Conservation (phyloP, 139 green algal species). For the Trebouxia sp. region DNA sequence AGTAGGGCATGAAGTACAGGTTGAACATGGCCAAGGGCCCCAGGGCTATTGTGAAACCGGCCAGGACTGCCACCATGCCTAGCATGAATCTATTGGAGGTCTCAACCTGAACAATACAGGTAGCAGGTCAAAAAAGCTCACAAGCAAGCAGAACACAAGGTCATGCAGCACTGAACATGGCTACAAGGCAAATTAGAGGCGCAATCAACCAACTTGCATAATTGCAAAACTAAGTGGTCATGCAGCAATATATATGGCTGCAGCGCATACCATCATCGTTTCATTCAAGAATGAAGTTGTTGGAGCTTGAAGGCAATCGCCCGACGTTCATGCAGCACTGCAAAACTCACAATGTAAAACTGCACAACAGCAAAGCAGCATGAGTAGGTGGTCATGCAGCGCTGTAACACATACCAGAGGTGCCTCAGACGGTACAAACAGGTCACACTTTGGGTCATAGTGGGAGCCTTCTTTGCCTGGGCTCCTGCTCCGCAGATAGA, state of each 20-base stretch:
- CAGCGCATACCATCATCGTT: too few species aligned
- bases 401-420: constrained; percentile 54
- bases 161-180: neutral
- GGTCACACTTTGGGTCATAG: constrained; percentile 87
- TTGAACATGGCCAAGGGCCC: constrained; percentile 81
- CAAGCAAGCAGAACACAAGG: neutral
- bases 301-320: too few species aligned
- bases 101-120: constrained; percentile 46
- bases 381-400: too few species aligned
- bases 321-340: too few species aligned
- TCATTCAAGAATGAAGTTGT: too few species aligned
- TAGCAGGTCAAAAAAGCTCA: neutral
- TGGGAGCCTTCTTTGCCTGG: constrained; percentile 92
- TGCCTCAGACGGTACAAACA: constrained; percentile 74
- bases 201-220: too few species aligned
- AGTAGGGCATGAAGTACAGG: constrained; percentile 93
- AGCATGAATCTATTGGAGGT: constrained; percentile 84
- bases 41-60: constrained; percentile 65
- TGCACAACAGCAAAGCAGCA: too few species aligned
- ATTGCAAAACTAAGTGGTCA: too few species aligned
- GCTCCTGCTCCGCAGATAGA: constrained; percentile 85
- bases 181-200: too few species aligned
- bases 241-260: too few species aligned
- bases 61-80: constrained; percentile 82
- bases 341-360: too few species aligned